Base-by-base conservation (phyloP, 2,329 filamentous ascomycete species). In the Pseudomassariella vexata region DNA sequence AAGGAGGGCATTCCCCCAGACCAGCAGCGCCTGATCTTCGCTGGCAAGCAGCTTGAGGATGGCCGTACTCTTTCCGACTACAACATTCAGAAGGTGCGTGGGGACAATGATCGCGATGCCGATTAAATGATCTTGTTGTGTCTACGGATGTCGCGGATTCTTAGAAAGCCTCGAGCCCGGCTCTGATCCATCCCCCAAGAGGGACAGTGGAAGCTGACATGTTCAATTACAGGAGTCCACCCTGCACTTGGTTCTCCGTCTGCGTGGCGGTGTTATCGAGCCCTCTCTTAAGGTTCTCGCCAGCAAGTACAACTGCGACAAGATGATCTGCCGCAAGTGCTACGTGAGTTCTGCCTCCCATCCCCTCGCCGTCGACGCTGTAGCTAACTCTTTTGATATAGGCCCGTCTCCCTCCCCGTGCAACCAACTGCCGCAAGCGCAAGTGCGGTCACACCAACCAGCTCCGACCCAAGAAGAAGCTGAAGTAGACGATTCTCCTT, bases 401-500 rank as follows among this genome's bases (percentile, higher is more conserved):
- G 73, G 76, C 77, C 45, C 89, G 90, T 68, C 88, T 96, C 48
- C 90, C 90, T 52, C 90, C 90, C 54, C 87, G 92, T 81, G 92
- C 92, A 59, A 95, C 90, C 79, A 98, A 98, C 85, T 98, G 92
- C 86, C 81, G 89, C 62, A 96, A 96, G 88, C 89, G 89, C 77
- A 96, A 96, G 82, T 96, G 90, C 73, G 92, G 90, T 48, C 92
- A 96, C 84, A 94, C 84, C 76, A 96, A 96, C 86, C 92, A 98
- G 82, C 86, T 98, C 66, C 87, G 92, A 73, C 92, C 92, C 70
- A 98, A 98, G 90, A 98, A 98, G 89, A 98, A 98, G 90, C 81
- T 95, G 66, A 95, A 95, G 76, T 90, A 83, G 67, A 73, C 66
- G 65, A 60, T 64, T 72, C 57, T 56, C 47, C 42, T 49, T 47